These are phyloP conservation scores for Microcyclospora tardicrescens DNA, from an alignment of 2,329 filamentous ascomycete species.

Conservation along the genomic window DNA sequence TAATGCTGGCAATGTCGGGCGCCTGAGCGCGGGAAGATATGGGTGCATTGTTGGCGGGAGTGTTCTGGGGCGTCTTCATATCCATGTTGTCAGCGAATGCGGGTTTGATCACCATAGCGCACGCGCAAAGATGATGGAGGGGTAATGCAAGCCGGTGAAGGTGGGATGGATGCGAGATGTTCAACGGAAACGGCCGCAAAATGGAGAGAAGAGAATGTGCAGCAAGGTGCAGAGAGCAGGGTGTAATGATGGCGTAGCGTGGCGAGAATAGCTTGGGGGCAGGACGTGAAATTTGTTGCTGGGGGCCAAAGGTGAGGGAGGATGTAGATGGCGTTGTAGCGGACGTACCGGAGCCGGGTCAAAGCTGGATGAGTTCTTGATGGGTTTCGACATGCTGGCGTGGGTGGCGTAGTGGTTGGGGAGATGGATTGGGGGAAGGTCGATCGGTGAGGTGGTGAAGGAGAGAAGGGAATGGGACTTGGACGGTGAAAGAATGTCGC, in stretches of 20 bases:
- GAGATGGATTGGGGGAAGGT: not conserved
- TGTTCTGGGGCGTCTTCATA: constrained; percentile 91
- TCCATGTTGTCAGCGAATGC: constrained; percentile 18
- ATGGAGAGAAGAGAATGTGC: not conserved
- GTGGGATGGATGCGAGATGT: not conserved
- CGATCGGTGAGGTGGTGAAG: too few relatives aligned
- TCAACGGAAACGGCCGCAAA: not conserved
- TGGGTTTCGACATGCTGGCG: constrained; percentile 9
- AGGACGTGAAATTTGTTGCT: too few relatives aligned
- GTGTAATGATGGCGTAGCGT: not conserved
- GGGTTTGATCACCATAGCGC: not conserved
- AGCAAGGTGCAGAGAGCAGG: not conserved
- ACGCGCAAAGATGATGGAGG: too few relatives aligned
- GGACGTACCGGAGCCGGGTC: not conserved
- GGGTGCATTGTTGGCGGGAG: constrained; percentile 84
- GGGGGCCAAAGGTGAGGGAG: too few relatives aligned
- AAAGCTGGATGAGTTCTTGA: constrained; percentile 3
- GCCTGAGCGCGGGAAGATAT: constrained; percentile 97
- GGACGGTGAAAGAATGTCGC: too few relatives aligned
- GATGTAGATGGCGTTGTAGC: too few relatives aligned
- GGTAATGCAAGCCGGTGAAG: not conserved
- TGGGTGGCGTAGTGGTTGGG: not conserved
- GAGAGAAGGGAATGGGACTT: too few relatives aligned
- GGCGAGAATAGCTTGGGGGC: not conserved
- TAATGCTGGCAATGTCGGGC: constrained; percentile 86